Evolutionary conservation across 192 early-diverging fungal genomes (phyloP).

Genomic region (Dissophora globulifera): DNA sequence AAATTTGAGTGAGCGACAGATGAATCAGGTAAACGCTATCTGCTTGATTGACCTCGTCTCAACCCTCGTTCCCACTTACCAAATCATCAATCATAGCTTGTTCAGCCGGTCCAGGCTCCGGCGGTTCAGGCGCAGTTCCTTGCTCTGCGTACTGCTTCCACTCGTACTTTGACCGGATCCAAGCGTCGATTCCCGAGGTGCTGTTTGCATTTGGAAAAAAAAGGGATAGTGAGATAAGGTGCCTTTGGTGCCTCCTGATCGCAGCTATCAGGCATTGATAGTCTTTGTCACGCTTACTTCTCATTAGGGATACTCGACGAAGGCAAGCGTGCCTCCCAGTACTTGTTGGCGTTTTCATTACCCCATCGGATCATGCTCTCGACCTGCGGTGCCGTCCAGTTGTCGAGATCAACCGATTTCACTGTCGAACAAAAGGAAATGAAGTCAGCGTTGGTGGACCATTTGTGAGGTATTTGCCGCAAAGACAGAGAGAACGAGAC

Average conservation of each 20-base stretch:
- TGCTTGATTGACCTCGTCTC: too few relatives aligned
- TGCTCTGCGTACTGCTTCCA: conserved; percentile 79
- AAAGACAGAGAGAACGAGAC: not conserved
- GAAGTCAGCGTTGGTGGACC: too few relatives aligned
- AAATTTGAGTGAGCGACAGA: too few relatives aligned
- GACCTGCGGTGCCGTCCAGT: conserved; percentile 85
- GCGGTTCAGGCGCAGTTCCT: conserved; percentile 80
- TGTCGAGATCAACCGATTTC: conserved; percentile 85
- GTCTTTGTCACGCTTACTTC: too few relatives aligned
- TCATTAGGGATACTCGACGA: conserved; percentile 61
- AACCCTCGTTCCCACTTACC: too few relatives aligned
- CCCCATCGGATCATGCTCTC: conserved; percentile 86
- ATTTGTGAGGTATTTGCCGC: not conserved
- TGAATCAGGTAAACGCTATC: too few relatives aligned
- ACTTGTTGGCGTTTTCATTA: conserved; percentile 76
- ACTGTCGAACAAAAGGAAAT: too few relatives aligned
- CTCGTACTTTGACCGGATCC: conserved; percentile 86
- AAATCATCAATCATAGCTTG: conserved; percentile 29
- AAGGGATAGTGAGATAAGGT: too few relatives aligned
- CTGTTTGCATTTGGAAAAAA: conserved; percentile 7
- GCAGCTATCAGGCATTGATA: too few relatives aligned
- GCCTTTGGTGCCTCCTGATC: too few relatives aligned
- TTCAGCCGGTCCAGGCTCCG: conserved; percentile 57
- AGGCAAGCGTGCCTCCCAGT: conserved; percentile 67
- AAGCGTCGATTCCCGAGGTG: conserved; percentile 70